phyloP scores from a whole-genome alignment of 2,329 filamentous ascomycete genomes.

The Plenodomus biglobosus region DNA sequence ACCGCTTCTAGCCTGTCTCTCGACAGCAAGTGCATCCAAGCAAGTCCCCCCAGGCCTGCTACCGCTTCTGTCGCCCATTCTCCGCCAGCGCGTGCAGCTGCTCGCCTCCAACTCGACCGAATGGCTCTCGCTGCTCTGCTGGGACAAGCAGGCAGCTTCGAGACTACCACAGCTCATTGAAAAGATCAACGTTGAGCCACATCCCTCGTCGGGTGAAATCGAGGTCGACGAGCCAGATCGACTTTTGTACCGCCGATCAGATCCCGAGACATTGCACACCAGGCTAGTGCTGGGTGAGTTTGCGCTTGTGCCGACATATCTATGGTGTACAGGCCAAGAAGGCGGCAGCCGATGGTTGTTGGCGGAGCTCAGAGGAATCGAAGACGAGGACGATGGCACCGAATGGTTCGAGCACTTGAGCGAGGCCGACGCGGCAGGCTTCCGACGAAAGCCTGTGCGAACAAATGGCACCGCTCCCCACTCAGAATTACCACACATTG shows the following conservation, averaged over 20 bases:
- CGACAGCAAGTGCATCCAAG: slow-evolving; percentile 61
- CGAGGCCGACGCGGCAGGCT: slow-evolving; percentile 61
- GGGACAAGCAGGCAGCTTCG: slow-evolving; percentile 60
- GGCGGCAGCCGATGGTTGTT: slow-evolving; percentile 70
- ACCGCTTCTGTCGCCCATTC: slow-evolving; percentile 63
- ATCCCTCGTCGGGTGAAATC: slow-evolving; percentile 77
- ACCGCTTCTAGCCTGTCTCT: slow-evolving; percentile 64
- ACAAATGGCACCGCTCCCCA: slow-evolving; percentile 17
- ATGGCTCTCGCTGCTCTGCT: slow-evolving; percentile 74
- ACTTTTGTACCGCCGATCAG: slow-evolving; percentile 66
- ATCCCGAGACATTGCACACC: slow-evolving; percentile 73
- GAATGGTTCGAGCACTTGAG: slow-evolving; percentile 59
- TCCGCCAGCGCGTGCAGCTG: slow-evolving; percentile 64
- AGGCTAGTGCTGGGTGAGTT: slow-evolving; percentile 64
- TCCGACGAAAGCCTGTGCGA: slow-evolving; percentile 30
- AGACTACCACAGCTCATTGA: slow-evolving; percentile 64
- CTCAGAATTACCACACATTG: slow-evolving; percentile 2
- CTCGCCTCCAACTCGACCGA: slow-evolving; percentile 58
- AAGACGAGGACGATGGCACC: slow-evolving; percentile 59
- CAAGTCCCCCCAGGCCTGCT: slow-evolving; percentile 62
- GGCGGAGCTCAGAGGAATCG: slow-evolving; percentile 65
- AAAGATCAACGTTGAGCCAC: slow-evolving; percentile 70
- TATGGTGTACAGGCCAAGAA: slow-evolving; percentile 69
- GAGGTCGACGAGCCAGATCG: slow-evolving; percentile 70
- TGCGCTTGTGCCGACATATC: slow-evolving; percentile 64